Conservation (phyloP, 2,329 filamentous ascomycete genomes). For the Didymella keratinophila region DNA sequence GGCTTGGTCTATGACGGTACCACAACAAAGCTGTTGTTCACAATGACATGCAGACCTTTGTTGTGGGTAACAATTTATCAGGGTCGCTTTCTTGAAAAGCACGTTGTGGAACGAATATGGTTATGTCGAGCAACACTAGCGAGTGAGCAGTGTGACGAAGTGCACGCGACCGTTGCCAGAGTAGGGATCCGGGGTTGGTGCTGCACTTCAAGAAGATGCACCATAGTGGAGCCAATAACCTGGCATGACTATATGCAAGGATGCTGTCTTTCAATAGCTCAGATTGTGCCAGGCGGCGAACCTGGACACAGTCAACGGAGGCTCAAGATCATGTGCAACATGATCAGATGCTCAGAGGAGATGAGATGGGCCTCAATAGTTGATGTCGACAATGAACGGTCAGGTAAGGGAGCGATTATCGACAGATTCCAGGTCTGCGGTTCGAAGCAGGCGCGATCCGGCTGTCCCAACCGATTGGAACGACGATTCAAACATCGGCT, state of each 20-base stretch:
- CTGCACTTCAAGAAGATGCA: neutral
- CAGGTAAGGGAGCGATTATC: neutral
- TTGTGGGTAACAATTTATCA: neutral
- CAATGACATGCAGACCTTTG: neutral
- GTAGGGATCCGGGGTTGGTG: neutral
- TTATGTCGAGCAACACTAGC: neutral
- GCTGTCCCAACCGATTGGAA: neutral
- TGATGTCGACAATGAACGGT: neutral
- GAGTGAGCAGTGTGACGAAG: neutral
- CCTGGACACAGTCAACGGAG: neutral
- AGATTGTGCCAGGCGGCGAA: neutral
- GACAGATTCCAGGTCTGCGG: neutral
- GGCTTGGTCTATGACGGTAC: constrained; percentile 6
- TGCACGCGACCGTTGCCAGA: neutral
- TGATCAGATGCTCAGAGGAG: neutral
- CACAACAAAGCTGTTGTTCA: neutral
- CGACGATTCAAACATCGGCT: neutral
- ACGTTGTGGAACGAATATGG: neutral
- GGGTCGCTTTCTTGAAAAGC: neutral
- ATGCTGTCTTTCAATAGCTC: neutral
- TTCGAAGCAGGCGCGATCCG: neutral
- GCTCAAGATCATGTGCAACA: neutral
- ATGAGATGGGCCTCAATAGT: neutral
- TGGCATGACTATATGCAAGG: neutral
- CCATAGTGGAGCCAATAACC: neutral